phyloP scores from a whole-genome alignment of 179 eudicot genomes.

The Nepenthes alata region DNA sequence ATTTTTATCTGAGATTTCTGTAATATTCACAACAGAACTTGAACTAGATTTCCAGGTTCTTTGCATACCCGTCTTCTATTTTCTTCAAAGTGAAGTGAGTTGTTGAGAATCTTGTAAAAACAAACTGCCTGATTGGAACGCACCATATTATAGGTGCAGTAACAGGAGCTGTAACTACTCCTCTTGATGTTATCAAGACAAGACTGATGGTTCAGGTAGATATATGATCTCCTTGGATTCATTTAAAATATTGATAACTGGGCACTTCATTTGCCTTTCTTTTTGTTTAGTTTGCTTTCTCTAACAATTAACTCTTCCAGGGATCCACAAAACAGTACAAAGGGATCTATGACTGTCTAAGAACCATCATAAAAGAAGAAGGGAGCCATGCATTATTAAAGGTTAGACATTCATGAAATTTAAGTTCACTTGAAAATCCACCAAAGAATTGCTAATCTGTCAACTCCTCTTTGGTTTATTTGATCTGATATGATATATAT shows the following conservation, averaged over 20 bases:
- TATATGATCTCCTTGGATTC: background rate
- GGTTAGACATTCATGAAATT: conserved; percentile 24
- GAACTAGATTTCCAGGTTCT: too few relatives aligned
- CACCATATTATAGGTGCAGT: conserved; percentile 44
- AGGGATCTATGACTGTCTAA: conserved; percentile 64
- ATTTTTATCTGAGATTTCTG: too few relatives aligned
- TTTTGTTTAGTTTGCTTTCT: background rate
- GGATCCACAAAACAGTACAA: conserved; percentile 65
- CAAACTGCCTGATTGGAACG: too few relatives aligned
- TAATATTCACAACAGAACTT: too few relatives aligned
- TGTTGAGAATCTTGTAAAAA: too few relatives aligned
- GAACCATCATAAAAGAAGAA: conserved; percentile 64
- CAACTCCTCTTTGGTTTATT: conserved; percentile 4
- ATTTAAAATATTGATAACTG: background rate
- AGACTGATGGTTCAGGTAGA: conserved; percentile 87
- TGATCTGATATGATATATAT: background rate
- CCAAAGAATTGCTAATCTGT: too few relatives aligned
- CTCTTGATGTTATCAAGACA: conserved; percentile 89
- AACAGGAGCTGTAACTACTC: conserved; percentile 89
- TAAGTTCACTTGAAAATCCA: too few relatives aligned
- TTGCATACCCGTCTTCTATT: too few relatives aligned
- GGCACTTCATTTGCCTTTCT: background rate
- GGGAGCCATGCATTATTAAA: conserved; percentile 61
- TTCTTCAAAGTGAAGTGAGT: too few relatives aligned
- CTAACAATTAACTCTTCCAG: conserved; percentile 19